These are phyloP conservation scores for Rhodotorula sp. DNA, from an alignment of 1,284 basidiomycete species.

Conservation along the genomic window DNA sequence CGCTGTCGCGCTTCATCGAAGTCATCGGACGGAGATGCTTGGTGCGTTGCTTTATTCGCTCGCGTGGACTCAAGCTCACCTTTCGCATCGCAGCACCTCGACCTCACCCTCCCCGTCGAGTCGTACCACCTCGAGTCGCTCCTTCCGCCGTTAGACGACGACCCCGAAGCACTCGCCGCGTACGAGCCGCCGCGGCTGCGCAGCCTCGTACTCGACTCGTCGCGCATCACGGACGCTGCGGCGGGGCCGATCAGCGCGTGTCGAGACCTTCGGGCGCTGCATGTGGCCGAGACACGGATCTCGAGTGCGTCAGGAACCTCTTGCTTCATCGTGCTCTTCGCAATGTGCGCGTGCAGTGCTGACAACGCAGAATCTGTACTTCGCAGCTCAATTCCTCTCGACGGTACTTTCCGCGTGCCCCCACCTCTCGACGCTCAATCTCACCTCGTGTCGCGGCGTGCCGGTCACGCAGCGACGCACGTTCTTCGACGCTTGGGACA, in stretches of 20 bases:
- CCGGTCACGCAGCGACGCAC: slow-evolving; percentile 37
- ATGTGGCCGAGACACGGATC: slow-evolving; percentile 38
- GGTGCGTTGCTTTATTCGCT: slow-evolving; percentile 3
- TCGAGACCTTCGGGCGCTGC: slow-evolving; percentile 25
- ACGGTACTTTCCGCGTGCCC: slow-evolving; percentile 32
- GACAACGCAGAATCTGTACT: not conserved
- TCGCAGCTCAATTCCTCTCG: slow-evolving; percentile 29
- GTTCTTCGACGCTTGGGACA: slow-evolving; percentile 40
- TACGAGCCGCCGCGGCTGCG: slow-evolving; percentile 23
- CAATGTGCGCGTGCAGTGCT: not conserved
- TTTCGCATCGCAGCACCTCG: slow-evolving; percentile 18
- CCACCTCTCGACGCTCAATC: slow-evolving; percentile 30
- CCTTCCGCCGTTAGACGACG: slow-evolving; percentile 11
- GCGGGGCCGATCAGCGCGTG: slow-evolving; percentile 22
- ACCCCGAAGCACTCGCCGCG: not conserved
- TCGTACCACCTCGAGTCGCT: slow-evolving; percentile 34
- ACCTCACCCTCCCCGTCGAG: slow-evolving; percentile 34
- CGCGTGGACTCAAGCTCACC: not conserved
- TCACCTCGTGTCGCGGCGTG: slow-evolving; percentile 40
- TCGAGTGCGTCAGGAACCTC: slow-evolving; percentile 19
- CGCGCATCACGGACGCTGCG: slow-evolving; percentile 24
- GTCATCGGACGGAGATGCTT: slow-evolving; percentile 23
- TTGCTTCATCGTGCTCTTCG: not conserved
- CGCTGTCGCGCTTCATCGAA: slow-evolving; percentile 28
- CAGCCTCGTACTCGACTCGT: slow-evolving; percentile 32